Evolutionary conservation across 164 flowering plant genomes (phyloP), one percentile per base, ranked within the genome.

Genomic region (Umbilicus rupestris): DNA sequence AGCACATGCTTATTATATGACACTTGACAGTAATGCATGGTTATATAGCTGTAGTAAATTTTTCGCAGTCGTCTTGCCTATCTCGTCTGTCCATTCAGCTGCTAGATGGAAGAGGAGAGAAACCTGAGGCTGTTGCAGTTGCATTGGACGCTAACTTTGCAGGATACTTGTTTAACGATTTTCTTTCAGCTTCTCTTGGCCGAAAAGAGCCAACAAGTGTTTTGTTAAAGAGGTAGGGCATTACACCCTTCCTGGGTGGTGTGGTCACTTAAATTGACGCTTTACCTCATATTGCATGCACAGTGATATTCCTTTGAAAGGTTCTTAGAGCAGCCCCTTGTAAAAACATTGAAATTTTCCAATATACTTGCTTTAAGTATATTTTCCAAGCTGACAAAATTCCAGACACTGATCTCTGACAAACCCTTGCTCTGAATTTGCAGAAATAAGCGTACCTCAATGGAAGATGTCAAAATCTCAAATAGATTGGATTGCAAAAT

Each of bases 401-500:
- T 41, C 44, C 12, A 41, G 15, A n/a, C n/a, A n/a, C n/a, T 45
- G 49, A 45, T 19, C 24, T 2, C 3, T 55, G 60, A 28, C 19
- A 26, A 4, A 15, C 17, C 16, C 11, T 55, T 55, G 33, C 60
- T 29, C 12, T 28, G 22, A 57, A 7, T 49, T 22, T 71, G 72
- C 85, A 86, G 91, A 74, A 86, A 81, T 81, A 81, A 77, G 76
- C 76, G 66, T 7, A 58, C 31, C 70, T 86, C 84, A 64, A 74
- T 78, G 77, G 84, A 86, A 72, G 82, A 65, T 72, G 79, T 77
- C 59, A 69, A 76, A 29, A 35, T 79, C 47, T 68, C 78, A 65
- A 84, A 86, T 77, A 88, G 88, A 52, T 73, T 86, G 76, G 91
- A 86, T 68, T 84, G 84, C 70, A 86, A 84, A 78, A 78, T 86